These are phyloP conservation scores for Eutrema salsugineum DNA, from an alignment of 441 rosid species.

Conservation along the genomic window DNA sequence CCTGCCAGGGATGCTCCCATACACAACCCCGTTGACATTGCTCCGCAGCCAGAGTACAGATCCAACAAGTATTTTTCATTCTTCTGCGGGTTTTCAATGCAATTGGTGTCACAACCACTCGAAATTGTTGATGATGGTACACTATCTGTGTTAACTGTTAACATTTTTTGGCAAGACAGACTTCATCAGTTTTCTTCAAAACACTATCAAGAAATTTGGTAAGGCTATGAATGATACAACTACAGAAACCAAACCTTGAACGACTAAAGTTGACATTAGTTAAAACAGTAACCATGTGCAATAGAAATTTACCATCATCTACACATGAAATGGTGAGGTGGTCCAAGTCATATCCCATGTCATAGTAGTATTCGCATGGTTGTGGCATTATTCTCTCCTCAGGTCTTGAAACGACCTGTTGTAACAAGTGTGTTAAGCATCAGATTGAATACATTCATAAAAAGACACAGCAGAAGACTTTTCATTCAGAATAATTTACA, in stretches of 20 bases:
- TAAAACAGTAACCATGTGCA: too few relatives aligned
- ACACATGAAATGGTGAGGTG: constrained; percentile 13
- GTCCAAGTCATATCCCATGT: constrained; percentile 6
- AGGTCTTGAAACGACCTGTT: background rate
- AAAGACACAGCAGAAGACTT: background rate
- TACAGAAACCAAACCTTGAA: background rate
- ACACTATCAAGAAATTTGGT: background rate
- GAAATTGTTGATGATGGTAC: background rate
- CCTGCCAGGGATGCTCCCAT: constrained; percentile 31
- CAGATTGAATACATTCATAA: background rate
- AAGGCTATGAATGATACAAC: background rate
- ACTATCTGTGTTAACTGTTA: background rate
- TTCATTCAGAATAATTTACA: background rate
- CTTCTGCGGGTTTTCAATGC: background rate
- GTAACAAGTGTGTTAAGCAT: background rate
- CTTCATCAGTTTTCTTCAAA: background rate
- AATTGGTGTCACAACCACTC: background rate
- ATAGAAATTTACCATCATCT: background rate
- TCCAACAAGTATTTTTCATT: constrained; percentile 18
- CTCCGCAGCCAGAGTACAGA: constrained; percentile 27
- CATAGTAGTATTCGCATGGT: constrained; percentile 13
- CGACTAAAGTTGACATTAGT: background rate
- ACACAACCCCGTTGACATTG: constrained; percentile 33
- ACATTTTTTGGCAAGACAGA: background rate
- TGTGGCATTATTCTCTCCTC: background rate